These are phyloP conservation scores for Eustoma russellianum DNA, from an alignment of 257 asterid species.

Conservation along the genomic window DNA sequence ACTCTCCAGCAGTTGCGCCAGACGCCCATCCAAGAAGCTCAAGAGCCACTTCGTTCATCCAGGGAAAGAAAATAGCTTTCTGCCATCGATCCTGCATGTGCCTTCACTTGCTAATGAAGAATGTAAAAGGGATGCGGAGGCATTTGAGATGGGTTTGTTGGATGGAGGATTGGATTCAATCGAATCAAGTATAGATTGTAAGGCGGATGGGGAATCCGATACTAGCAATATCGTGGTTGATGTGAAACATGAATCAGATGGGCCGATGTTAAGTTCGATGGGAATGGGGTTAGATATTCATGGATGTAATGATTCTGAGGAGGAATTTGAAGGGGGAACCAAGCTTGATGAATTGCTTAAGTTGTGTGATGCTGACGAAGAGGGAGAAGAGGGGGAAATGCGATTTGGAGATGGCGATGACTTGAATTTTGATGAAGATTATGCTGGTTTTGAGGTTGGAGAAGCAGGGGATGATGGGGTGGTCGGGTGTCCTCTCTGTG, in stretches of 20 bases:
- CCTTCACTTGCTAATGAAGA: not conserved
- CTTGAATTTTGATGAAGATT: not conserved
- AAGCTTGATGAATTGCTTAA: conserved; percentile 64
- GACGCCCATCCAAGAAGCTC: too few species aligned
- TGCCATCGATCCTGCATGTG: not conserved
- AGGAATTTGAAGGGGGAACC: conserved; percentile 30
- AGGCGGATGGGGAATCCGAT: conserved; percentile 1
- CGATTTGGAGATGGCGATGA: conserved; percentile 6
- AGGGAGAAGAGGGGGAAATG: conserved; percentile 1
- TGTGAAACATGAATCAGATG: conserved; percentile 8
- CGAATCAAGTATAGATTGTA: conserved; percentile 39
- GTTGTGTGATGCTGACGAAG: conserved; percentile 36
- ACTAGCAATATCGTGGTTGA: conserved; percentile 1
- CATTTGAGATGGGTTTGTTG: conserved; percentile 21
- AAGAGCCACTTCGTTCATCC: too few species aligned
- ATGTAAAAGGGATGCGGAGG: not conserved
- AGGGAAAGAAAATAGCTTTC: too few species aligned
- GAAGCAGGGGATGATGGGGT: conserved; percentile 16
- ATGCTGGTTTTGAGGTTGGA: not conserved
- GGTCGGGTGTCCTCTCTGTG: conserved; percentile 76
- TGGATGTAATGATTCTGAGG: conserved; percentile 7
- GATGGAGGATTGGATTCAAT: conserved; percentile 48
- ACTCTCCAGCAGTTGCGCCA: too few species aligned
- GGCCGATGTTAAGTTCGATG: not conserved
- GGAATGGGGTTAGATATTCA: not conserved